Conservation (phyloP, 495 filamentous ascomycete genomes). For the Mycothermus thermophilus region DNA sequence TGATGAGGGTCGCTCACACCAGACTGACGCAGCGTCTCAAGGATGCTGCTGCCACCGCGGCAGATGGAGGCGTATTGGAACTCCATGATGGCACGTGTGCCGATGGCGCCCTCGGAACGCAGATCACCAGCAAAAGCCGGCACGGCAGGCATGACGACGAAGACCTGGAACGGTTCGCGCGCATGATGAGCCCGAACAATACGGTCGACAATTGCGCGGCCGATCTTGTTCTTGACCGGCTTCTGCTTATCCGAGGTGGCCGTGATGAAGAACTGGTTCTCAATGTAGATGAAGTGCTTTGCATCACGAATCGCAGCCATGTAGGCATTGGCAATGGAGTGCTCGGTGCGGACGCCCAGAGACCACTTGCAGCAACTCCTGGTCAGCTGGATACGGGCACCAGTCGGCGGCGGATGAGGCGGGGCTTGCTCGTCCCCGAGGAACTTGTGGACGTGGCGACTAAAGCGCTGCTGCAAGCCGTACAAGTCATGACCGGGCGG, state of each 20-base stretch:
- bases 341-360: slow-evolving; percentile 52
- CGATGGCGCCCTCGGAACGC: slow-evolving; percentile 59
- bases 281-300: slow-evolving; percentile 81
- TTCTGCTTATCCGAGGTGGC: slow-evolving; percentile 62
- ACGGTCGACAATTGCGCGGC: slow-evolving; percentile 75
- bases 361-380: slow-evolving; percentile 56
- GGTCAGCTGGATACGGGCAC: slow-evolving; percentile 27
- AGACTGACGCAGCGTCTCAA: slow-evolving; percentile 57
- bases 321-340: slow-evolving; percentile 85
- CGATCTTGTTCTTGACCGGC: slow-evolving; percentile 78
- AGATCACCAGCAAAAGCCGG: slow-evolving; percentile 88
- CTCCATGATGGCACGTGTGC: slow-evolving; percentile 91
- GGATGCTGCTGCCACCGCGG: slow-evolving; percentile 75
- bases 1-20: slow-evolving; percentile 55
- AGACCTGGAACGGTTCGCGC: slow-evolving; percentile 64
- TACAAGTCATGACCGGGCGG: background rate
- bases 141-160: slow-evolving; percentile 76
- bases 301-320: slow-evolving; percentile 67
- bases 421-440: slow-evolving; percentile 17
- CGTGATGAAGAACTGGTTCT: slow-evolving; percentile 96
- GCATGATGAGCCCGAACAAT: slow-evolving; percentile 63
- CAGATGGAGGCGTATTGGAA: slow-evolving; percentile 69
- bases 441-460: slow-evolving; percentile 23
- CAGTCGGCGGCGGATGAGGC: slow-evolving; percentile 1
- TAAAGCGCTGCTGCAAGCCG: slow-evolving; percentile 31